Base-by-base conservation (phyloP, 129 eudicot species). In the Calendula officinalis region DNA sequence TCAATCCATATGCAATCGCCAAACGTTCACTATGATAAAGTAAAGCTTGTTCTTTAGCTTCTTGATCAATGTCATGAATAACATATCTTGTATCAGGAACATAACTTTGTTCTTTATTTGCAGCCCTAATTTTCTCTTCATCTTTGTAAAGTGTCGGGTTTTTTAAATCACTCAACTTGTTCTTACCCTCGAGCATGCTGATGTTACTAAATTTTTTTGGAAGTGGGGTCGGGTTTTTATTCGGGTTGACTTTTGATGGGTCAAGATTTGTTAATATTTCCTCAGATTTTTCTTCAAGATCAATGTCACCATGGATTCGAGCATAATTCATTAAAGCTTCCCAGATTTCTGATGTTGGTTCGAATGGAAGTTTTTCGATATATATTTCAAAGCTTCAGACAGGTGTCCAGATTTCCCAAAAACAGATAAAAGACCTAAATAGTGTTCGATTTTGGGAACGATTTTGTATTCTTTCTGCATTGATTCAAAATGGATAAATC, bases 41-140 rank as follows among this genome's bases (percentile, higher is more conserved):
- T 32, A 75, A 60, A 6, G 80, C 80, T 45, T 75, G 80, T 45
- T 75, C 80, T 44, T 75, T 75, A 6, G 80, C 80, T 51, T 75
- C 80, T 75, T 75, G 80, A 75, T 75, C 80, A 35, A 75, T 75
- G 47, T 75, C 80, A 51, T 75, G 80, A 67, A 67, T 69, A 52
- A 75, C 80, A 30, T 60, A 75, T 68, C 75, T 43, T 0, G 79
- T 75, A 75, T 75, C 79, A 1, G 79, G 79, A 9, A 75, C 79
- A 51, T 75, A 75, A 6, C 69, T 56, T 27, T 75, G 79, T 22
- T 75, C 79, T 47, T 75, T 75, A 15, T 36, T 75, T 13, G 79
- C 79, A 59, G 79, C 79, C 55, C 79, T 67, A 1, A 75, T 33
- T 57, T 75, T 75, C 5, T 75, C 79, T 50, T 75, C 79, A 1